A percentile compares a stretch with the other conserved stretches of the same genome.
phyloP scores from a whole-genome alignment of 352 stramenopile species.

The Saprolegnia parasitica region DNA sequence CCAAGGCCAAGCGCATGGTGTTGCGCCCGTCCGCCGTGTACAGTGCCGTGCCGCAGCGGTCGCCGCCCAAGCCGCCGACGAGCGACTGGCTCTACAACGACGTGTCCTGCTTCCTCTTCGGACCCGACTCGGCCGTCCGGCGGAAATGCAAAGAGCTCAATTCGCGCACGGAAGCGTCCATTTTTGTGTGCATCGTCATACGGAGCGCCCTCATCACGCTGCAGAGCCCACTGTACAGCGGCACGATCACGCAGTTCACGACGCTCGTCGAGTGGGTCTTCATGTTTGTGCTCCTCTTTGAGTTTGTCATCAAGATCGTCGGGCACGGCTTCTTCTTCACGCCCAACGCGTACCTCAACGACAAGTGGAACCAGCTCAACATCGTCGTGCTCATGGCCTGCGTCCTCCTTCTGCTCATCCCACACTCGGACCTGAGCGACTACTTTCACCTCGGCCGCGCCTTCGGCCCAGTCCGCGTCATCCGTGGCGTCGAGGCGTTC shows the following conservation, averaged over 20 bases:
- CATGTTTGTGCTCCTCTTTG: constrained; percentile 64
- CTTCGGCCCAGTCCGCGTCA: constrained; percentile 78
- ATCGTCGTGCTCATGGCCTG: constrained; percentile 75
- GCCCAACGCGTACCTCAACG: constrained; percentile 71
- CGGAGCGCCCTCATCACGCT: constrained; percentile 68
- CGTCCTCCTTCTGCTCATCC: constrained; percentile 61
- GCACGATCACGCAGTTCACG: constrained; percentile 76
- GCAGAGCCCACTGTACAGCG: constrained; percentile 71
- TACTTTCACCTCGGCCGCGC: constrained; percentile 70
- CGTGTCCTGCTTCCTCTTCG: constrained; percentile 74
- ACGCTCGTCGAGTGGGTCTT: constrained; percentile 68
- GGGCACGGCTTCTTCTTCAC: constrained; percentile 74
- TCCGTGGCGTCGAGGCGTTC: constrained; percentile 82
- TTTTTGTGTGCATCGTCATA: constrained; percentile 74
- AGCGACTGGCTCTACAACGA: constrained; percentile 67
- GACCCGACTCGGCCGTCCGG: constrained; percentile 59
- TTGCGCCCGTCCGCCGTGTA: background rate
- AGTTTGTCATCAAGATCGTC: constrained; percentile 82
- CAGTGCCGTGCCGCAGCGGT: background rate
- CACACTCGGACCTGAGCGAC: constrained; percentile 66
- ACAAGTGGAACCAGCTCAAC: constrained; percentile 82
- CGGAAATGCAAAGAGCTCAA: constrained; percentile 63
- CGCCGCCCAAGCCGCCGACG: background rate
- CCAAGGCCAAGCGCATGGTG: constrained; percentile 1
- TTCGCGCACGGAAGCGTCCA: constrained; percentile 81